phyloP scores from a whole-genome alignment of 208 protist genomes.

The Trypanosoma boissoni region DNA sequence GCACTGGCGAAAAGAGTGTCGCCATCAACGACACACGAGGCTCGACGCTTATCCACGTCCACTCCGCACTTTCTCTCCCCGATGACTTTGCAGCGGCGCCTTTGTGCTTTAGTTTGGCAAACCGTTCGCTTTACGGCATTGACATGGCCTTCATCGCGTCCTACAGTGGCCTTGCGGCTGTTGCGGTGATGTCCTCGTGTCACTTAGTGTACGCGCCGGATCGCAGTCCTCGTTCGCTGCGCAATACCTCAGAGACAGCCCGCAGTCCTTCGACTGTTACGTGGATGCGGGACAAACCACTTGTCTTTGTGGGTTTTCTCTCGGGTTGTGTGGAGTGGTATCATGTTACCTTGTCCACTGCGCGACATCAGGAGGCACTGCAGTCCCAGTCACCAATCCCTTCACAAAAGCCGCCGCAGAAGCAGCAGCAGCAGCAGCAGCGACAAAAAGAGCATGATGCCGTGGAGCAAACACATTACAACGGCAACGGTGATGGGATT shows the following conservation, averaged over 20 bases:
- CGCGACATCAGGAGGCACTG: slow-evolving; percentile 21
- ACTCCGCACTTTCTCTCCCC: slow-evolving; percentile 49
- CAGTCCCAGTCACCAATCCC: not conserved
- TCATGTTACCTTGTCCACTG: slow-evolving; percentile 38
- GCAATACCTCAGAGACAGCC: not conserved
- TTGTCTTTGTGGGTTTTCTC: slow-evolving; percentile 79
- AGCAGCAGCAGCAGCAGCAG: not conserved
- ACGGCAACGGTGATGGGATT: slow-evolving; percentile 35
- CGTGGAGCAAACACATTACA: not conserved
- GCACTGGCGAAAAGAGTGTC: not conserved
- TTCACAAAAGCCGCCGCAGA: not conserved
- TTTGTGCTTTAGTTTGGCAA: slow-evolving; percentile 72
- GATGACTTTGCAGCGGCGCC: slow-evolving; percentile 45
- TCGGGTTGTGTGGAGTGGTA: slow-evolving; percentile 77
- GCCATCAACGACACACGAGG: not conserved
- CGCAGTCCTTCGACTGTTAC: slow-evolving; percentile 61
- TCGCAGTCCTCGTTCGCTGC: slow-evolving; percentile 26
- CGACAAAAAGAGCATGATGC: too few species aligned
- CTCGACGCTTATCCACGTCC: slow-evolving; percentile 29
- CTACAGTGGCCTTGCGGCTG: slow-evolving; percentile 48
- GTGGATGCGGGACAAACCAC: slow-evolving; percentile 75
- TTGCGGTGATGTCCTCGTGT: slow-evolving; percentile 40
- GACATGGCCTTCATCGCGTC: slow-evolving; percentile 69
- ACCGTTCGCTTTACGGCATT: slow-evolving; percentile 55
- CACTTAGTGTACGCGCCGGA: slow-evolving; percentile 42